phyloP scores from a whole-genome alignment of 345 rosid species.

The Rhodamnia rubescens region DNA sequence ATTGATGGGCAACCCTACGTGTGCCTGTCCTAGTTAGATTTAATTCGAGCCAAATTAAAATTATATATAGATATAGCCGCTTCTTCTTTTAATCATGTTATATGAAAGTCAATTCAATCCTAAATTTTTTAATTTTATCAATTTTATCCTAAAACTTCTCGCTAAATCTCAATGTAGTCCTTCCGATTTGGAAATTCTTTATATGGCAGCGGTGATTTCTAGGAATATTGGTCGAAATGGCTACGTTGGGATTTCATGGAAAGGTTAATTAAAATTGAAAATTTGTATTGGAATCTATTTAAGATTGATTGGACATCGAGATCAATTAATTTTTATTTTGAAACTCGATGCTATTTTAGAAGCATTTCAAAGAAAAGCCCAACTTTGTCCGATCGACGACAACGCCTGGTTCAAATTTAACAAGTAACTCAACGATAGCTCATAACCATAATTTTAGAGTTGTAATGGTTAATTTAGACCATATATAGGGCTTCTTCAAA shows the following conservation, averaged over 20 bases:
- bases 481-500: background rate
- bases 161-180: background rate
- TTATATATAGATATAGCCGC: background rate
- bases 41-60: background rate
- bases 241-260: too few relatives aligned
- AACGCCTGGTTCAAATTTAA: background rate
- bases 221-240: too few relatives aligned
- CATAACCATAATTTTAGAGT: background rate
- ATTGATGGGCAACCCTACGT: background rate
- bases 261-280: too few relatives aligned
- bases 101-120: too few relatives aligned
- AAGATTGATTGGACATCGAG: too few relatives aligned
- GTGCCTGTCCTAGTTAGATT: background rate
- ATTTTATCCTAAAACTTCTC: too few relatives aligned
- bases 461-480: background rate
- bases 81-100: background rate
- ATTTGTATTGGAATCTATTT: background rate
- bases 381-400: background rate
- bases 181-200: rapidly evolving
- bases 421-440: background rate
- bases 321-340: background rate
- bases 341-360: rapidly evolving
- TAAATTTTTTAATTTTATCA: too few relatives aligned
- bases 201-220: too few relatives aligned
- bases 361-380: background rate